Evolutionary conservation across 2,329 filamentous ascomycete genomes (phyloP).

Genomic region (Calonectria pseudoreteaudii): DNA sequence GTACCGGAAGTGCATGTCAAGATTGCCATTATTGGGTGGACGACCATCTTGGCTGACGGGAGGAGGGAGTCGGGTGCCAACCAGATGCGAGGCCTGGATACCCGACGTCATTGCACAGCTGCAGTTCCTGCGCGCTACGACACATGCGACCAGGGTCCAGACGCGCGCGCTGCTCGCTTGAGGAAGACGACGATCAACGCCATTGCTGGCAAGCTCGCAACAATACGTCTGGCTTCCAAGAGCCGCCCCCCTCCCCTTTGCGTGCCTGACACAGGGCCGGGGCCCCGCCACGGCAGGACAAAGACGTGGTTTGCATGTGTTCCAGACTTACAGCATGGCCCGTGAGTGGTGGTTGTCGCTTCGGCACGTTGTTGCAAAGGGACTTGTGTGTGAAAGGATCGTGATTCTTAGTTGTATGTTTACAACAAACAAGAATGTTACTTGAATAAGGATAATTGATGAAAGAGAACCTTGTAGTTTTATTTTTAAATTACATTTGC

Average conservation of each 20-base stretch:
- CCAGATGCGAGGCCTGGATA: constrained; percentile 22
- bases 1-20: constrained; percentile 3
- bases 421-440: background rate
- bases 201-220: constrained; percentile 4
- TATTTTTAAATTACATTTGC: background rate
- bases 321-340: background rate
- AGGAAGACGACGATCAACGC: background rate
- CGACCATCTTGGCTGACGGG: constrained; percentile 11
- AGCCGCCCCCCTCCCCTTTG: no score
- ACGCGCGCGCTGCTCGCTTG: background rate
- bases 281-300: constrained; percentile 18
- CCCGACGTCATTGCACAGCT: constrained; percentile 40
- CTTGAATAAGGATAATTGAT: background rate
- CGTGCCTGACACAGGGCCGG: constrained; percentile 12
- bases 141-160: constrained; percentile 27
- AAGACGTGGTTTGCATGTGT: constrained; percentile 14
- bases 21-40: constrained; percentile 27
- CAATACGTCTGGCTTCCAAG: background rate
- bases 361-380: background rate
- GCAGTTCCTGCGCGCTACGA: constrained; percentile 35
- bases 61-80: constrained; percentile 24
- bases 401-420: background rate
- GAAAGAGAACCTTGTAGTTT: background rate
- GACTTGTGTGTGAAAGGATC: background rate
- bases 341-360: background rate